Evolutionary conservation across 106 monocot genomes (phyloP).

Genomic region (Acorus gramineus): DNA sequence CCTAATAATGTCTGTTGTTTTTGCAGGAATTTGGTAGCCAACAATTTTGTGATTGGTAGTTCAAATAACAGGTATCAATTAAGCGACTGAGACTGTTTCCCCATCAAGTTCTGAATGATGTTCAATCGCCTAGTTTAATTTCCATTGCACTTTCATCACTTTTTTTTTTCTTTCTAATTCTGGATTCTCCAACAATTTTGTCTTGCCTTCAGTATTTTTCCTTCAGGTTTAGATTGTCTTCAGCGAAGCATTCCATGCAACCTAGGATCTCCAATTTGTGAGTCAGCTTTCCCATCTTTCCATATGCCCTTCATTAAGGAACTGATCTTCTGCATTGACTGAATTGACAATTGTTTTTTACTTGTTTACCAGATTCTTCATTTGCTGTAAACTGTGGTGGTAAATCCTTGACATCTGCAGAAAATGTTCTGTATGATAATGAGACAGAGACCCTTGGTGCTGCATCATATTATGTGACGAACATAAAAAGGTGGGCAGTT

Average conservation of each 20-base stretch:
- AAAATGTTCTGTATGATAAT: not conserved
- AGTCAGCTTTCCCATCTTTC: not conserved
- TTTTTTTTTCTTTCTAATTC: not conserved
- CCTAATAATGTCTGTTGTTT: not conserved
- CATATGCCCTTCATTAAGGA: no score
- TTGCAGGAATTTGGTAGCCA: slow-evolving; percentile 1
- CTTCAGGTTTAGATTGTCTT: not conserved
- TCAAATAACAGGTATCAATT: no score
- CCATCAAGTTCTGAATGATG: not conserved
- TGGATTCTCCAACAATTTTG: no score
- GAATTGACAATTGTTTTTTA: no score
- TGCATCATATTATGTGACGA: slow-evolving; percentile 1
- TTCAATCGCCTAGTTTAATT: not conserved
- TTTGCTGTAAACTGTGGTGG: slow-evolving; percentile 7
- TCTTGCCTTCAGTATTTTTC: no score
- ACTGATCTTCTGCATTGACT: no score
- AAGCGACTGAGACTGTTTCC: not conserved
- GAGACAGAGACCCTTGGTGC: not conserved
- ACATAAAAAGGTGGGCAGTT: not conserved
- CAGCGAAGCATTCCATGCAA: not conserved
- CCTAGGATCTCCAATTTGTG: not conserved
- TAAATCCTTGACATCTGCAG: not conserved
- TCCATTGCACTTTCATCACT: not conserved
- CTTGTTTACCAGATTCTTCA: slow-evolving; percentile 1
- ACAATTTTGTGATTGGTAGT: not conserved